These are phyloP conservation scores for Escallonia rubra DNA, from an alignment of 129 eudicot species.

Conservation along the genomic window DNA sequence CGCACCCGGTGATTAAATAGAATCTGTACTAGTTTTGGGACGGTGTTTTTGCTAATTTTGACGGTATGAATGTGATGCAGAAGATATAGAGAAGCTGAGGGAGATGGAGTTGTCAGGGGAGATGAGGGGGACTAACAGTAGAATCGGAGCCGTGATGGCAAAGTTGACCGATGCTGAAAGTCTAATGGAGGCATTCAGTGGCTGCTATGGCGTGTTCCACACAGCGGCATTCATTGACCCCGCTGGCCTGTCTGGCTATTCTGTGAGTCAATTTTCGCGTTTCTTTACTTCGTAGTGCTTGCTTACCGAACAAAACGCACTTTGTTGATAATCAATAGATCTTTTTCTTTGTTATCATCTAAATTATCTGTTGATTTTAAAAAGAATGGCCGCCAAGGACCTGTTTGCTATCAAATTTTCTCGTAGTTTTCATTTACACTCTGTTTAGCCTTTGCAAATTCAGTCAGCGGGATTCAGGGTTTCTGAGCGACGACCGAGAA, in stretches of 20 bases:
- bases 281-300: neutral
- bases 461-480: too few species aligned
- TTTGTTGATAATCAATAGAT: too few species aligned
- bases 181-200: conserved; percentile 53
- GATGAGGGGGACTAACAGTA: conserved; percentile 34
- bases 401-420: too few species aligned
- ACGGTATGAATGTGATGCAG: conserved; percentile 30
- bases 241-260: conserved; percentile 69
- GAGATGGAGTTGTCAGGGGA: conserved; percentile 60
- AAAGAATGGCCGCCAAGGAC: too few species aligned
- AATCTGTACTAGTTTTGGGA: too few species aligned
- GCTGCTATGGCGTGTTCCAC: conserved; percentile 71
- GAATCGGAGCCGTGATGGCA: conserved; percentile 49
- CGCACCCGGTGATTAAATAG: too few species aligned
- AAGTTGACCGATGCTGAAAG: conserved; percentile 37
- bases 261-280: conserved; percentile 39
- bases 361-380: too few species aligned
- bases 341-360: too few species aligned
- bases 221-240: conserved; percentile 76
- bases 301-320: too few species aligned
- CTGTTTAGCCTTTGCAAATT: too few species aligned
- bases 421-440: too few species aligned
- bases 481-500: too few species aligned
- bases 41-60: neutral
- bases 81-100: conserved; percentile 56